phyloP scores from a whole-genome alignment of 2,329 filamentous ascomycete genomes.

The Lachnellula occidentalis region DNA sequence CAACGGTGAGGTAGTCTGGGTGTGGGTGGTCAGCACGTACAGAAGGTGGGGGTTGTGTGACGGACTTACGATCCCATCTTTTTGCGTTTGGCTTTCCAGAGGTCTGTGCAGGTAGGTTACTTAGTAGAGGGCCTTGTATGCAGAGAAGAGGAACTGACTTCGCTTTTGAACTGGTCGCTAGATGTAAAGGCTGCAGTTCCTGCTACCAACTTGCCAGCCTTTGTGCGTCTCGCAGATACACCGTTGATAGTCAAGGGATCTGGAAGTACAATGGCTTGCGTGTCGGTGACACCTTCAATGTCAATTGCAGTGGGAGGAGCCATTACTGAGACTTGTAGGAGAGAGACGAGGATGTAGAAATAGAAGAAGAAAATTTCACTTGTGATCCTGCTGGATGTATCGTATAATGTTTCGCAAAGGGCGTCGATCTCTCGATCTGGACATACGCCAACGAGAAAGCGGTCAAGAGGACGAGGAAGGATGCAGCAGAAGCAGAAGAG shows the following conservation, averaged over 20 bases:
- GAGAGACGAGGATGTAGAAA: slow-evolving; percentile 1
- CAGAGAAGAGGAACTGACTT: slow-evolving; percentile 41
- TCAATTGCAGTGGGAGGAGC: slow-evolving; percentile 39
- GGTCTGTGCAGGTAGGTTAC: slow-evolving; percentile 38
- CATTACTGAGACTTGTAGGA: slow-evolving; percentile 15
- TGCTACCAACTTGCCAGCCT: slow-evolving; percentile 66
- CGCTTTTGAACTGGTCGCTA: slow-evolving; percentile 78
- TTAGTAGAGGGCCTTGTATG: slow-evolving; percentile 12
- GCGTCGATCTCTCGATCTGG: background rate
- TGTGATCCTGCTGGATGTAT: no score
- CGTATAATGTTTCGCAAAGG: background rate
- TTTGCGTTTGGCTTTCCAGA: slow-evolving; percentile 69
- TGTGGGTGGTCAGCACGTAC: slow-evolving; percentile 4
- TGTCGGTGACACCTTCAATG: slow-evolving; percentile 39
- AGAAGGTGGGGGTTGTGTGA: slow-evolving; percentile 10
- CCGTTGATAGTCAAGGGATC: slow-evolving; percentile 56
- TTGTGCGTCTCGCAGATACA: slow-evolving; percentile 62
- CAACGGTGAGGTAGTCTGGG: slow-evolving; percentile 51
- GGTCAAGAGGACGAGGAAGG: background rate
- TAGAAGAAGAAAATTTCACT: background rate
- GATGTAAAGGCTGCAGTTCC: slow-evolving; percentile 72
- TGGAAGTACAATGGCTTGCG: slow-evolving; percentile 27
- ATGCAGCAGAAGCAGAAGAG: no score
- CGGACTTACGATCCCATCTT: slow-evolving; percentile 73
- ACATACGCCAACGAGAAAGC: no score